Evolutionary conservation across 1,284 basidiomycete genomes (phyloP), one percentile per base, ranked within the genome.

Genomic region (Sporisorium graminicola): DNA sequence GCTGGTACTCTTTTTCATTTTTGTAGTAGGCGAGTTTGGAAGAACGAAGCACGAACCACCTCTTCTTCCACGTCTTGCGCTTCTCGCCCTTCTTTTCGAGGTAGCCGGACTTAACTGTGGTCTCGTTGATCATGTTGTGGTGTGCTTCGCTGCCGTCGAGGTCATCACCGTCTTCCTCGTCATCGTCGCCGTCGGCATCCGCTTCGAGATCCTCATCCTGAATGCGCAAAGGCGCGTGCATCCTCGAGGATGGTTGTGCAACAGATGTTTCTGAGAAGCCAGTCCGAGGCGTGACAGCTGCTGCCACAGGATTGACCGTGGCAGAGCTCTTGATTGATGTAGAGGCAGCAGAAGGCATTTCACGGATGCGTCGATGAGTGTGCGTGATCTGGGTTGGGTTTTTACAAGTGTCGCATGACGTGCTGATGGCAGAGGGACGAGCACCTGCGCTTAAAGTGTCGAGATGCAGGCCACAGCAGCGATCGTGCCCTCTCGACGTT

Each of bases 61-160:
- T 90, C 88, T 95, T 95, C 89, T 98, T 98, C 96, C 96, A 99
- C 1, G 92, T 94, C 94, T 98, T 98, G 86, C 97, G 89, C 72
- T 94, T 90, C 87, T 98, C 94, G 77, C 96, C 95, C 88, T 95
- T 96, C 89, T 98, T 98, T 89, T 91, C 92, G 56, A 98, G 88
- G 87, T 95, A 97, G 3, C 95, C 95, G 24, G 92, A 91, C 87
- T 94, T 96, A 85, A 97, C 89, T 42, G 93, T 91, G 56, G 89
- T 90, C 84, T 95, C 94, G 63, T 80, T 83, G 64, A 86, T 91
- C 59, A 85, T 69, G 61, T 82, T 78, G 47, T 74, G 65, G 12
- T 77, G 77, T 26, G 74, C 76, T n/a, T 80, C 81, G 82, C 85
- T 74, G n/a, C 89, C 90, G 62, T 89, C 88, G 50, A 91, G 90